Conservation (phyloP, 345 rosid species). For the Boechera stricta region DNA sequence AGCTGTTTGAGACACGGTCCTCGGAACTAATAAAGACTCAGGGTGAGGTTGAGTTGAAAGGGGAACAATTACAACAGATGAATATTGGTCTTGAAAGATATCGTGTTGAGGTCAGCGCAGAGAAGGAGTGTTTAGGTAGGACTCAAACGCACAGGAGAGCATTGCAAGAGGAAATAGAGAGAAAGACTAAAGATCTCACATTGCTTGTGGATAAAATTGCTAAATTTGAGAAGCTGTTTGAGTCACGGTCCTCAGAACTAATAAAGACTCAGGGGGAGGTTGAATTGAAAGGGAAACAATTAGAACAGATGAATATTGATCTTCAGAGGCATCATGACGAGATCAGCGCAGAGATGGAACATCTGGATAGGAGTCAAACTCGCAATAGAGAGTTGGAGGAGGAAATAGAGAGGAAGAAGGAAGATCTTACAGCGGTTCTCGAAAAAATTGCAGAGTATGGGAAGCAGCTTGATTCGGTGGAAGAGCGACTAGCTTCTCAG, state of each 20-base stretch:
- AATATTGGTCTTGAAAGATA: slow-evolving; percentile 13
- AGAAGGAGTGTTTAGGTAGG: slow-evolving; percentile 1
- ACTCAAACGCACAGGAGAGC: neutral
- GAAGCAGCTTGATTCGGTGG: slow-evolving; percentile 19
- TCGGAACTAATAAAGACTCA: slow-evolving; percentile 16
- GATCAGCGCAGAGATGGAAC: slow-evolving; percentile 4
- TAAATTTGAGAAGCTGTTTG: slow-evolving; percentile 18
- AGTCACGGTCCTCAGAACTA: slow-evolving; percentile 5
- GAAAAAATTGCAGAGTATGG: neutral
- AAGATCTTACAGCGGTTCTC: neutral
- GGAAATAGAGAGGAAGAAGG: slow-evolving; percentile 14
- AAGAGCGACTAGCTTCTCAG: slow-evolving; percentile 13
- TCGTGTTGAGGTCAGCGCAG: slow-evolving; percentile 8
- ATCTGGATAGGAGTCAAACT: slow-evolving; percentile 8
- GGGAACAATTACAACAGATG: slow-evolving; percentile 1
- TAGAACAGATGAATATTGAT: slow-evolving; percentile 11
- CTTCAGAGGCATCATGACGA: slow-evolving; percentile 6
- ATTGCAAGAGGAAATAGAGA: slow-evolving; percentile 27
- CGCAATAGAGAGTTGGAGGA: slow-evolving; percentile 15
- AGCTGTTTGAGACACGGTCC: slow-evolving; percentile 18
- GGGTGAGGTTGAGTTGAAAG: slow-evolving; percentile 12
- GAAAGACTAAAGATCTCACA: neutral
- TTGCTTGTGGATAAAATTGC: neutral
- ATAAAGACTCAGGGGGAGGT: slow-evolving; percentile 28
- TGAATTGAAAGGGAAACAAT: slow-evolving; percentile 11